phyloP scores from a whole-genome alignment of 805 yeast species.

The Millerozyma acaciae region DNA sequence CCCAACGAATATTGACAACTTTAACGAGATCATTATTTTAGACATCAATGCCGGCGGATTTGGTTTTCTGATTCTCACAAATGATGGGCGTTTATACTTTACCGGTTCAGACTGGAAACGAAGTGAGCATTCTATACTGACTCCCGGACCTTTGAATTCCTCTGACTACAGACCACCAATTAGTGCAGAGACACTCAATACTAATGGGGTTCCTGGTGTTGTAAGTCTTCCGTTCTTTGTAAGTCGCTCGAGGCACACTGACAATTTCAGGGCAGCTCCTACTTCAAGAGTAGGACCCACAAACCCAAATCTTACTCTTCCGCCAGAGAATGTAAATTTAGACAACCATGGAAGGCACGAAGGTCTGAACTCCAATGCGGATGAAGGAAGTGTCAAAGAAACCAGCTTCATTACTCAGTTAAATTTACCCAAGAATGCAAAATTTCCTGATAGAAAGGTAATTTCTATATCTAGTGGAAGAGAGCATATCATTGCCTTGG shows the following conservation, averaged over 20 bases:
- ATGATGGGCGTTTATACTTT: constrained; percentile 51
- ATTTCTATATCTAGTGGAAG: constrained; percentile 59
- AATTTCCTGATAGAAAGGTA: constrained; percentile 25
- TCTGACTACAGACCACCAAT: constrained; percentile 17
- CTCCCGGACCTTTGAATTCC: constrained; percentile 27
- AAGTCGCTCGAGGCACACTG: constrained; percentile 9
- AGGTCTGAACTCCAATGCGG: too few species aligned
- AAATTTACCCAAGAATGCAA: constrained; percentile 13
- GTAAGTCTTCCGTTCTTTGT: too few species aligned
- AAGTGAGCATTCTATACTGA: constrained; percentile 7
- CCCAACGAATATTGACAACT: constrained; percentile 35
- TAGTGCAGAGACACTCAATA: constrained; percentile 3
- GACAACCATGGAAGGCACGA: too few species aligned
- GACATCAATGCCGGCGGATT: constrained; percentile 65
- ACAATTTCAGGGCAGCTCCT: constrained; percentile 5
- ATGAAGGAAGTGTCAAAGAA: too few species aligned
- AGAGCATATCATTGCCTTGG: constrained; percentile 59
- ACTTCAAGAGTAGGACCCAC: constrained; percentile 2
- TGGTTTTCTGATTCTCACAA: constrained; percentile 55
- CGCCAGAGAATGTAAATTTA: too few species aligned
- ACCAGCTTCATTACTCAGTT: constrained; percentile 23
- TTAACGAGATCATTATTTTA: constrained; percentile 31
- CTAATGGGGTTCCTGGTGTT: constrained; percentile 8
- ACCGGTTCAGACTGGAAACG: constrained; percentile 42
- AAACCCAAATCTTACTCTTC: constrained; percentile 19